Conservation (phyloP, 2,329 filamentous ascomycete species). For the Coniochaeta prunicola region DNA sequence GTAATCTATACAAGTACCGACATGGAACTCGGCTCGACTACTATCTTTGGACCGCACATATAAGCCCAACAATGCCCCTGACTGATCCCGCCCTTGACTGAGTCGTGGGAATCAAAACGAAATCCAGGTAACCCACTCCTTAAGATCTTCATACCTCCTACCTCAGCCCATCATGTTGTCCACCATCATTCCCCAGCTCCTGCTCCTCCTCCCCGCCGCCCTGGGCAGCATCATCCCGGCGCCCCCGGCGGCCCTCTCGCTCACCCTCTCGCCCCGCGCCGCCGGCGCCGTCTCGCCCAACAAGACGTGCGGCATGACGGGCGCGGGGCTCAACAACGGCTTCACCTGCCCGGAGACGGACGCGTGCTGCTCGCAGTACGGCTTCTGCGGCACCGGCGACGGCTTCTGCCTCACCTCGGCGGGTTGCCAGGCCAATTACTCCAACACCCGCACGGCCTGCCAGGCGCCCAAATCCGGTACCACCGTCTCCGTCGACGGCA, state of each 20-base stretch:
- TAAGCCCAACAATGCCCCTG: background rate
- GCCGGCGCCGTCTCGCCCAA: slow-evolving; percentile 19
- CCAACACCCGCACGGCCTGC: slow-evolving; percentile 19
- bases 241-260: background rate
- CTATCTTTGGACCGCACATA: background rate
- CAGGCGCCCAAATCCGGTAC: slow-evolving; percentile 16
- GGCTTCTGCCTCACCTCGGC: slow-evolving; percentile 20
- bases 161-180: slow-evolving; percentile 4
- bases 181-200: slow-evolving; percentile 2
- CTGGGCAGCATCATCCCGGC: slow-evolving; percentile 5
- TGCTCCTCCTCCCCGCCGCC: slow-evolving; percentile 4
- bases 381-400: slow-evolving; percentile 21
- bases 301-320: slow-evolving; percentile 18
- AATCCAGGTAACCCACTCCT: background rate
- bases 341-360: slow-evolving; percentile 20
- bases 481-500: slow-evolving; percentile 22
- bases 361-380: slow-evolving; percentile 21
- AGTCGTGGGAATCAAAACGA: background rate
- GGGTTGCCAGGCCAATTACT: slow-evolving; percentile 20
- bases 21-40: background rate
- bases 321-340: slow-evolving; percentile 15
- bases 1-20: slow-evolving; percentile 1
- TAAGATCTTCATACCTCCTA: no score
- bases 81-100: background rate
- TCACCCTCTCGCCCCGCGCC: slow-evolving; percentile 11